A percentile compares a stretch with the other conserved stretches of the same genome.
Evolutionary conservation across 2,329 filamentous ascomycete species (phyloP).

Genomic region (Fusarium pseudograminearum): DNA sequence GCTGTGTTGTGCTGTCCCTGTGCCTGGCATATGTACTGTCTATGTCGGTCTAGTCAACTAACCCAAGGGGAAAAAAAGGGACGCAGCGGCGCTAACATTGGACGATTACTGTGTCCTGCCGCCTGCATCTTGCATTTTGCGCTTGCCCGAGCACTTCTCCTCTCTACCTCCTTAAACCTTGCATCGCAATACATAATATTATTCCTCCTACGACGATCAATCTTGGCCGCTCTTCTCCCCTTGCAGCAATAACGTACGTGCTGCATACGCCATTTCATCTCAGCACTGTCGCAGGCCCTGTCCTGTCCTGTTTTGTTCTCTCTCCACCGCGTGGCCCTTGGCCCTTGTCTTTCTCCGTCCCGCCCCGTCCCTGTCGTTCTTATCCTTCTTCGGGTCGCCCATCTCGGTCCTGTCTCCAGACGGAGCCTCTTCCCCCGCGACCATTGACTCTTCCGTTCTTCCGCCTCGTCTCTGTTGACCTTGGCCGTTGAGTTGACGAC

Average conservation of each 20-base stretch:
- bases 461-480: constrained; percentile 6
- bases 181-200: constrained; percentile 5
- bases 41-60: constrained; percentile 3
- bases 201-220: constrained; percentile 3
- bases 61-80: not conserved
- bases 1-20: not conserved
- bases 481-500: constrained; percentile 16
- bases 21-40: constrained; percentile 11
- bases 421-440: constrained; percentile 47
- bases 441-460: constrained; percentile 38
- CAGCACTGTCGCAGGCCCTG: constrained; percentile 18
- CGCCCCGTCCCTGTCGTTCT: constrained; percentile 43
- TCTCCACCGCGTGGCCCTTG: constrained; percentile 36
- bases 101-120: not conserved
- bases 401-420: constrained; percentile 48
- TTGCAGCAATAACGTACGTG: constrained; percentile 9
- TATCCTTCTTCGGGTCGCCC: constrained; percentile 39
- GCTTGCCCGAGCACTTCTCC: not conserved
- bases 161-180: constrained; percentile 8
- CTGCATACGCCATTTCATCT: constrained; percentile 24
- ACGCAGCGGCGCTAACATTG: constrained; percentile 8
- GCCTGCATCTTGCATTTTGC: not conserved
- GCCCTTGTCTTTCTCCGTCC: constrained; percentile 32
- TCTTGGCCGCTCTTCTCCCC: constrained; percentile 2
- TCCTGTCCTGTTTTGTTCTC: constrained; percentile 16